Evolutionary conservation across 352 stramenopile genomes (phyloP).

Genomic region (Pythium utonaiense): DNA sequence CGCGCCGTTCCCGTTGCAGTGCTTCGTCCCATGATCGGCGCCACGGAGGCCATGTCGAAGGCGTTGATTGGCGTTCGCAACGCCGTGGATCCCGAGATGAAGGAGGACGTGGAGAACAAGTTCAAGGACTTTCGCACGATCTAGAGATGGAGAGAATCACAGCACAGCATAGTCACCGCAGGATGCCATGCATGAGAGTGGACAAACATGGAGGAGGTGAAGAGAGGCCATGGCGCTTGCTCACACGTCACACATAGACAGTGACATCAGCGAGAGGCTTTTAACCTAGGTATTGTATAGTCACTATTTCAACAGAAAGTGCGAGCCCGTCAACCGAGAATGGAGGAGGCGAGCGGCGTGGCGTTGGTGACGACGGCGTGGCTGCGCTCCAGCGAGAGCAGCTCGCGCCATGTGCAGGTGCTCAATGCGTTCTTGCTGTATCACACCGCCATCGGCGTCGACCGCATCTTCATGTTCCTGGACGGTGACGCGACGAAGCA

Average conservation of each 20-base stretch:
- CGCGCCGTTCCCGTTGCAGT: constrained; percentile 84
- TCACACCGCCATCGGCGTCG: constrained; percentile 31
- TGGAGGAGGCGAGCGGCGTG: constrained; percentile 20
- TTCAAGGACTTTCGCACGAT: constrained; percentile 84
- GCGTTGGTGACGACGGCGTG: constrained; percentile 42
- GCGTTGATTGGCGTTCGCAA: constrained; percentile 86
- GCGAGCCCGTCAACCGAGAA: neutral
- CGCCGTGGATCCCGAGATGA: constrained; percentile 83
- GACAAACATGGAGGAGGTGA: constrained; percentile 5
- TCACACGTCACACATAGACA: constrained; percentile 8
- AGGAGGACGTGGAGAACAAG: constrained; percentile 91
- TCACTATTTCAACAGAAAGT: constrained; percentile 3
- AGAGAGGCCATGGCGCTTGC: neutral
- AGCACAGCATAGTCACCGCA: neutral
- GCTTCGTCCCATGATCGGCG: constrained; percentile 84
- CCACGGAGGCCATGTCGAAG: constrained; percentile 81
- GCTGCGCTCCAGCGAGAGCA: constrained; percentile 11
- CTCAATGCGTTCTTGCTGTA: constrained; percentile 39
- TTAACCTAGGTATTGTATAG: neutral
- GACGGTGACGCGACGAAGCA: constrained; percentile 27
- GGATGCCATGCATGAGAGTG: constrained; percentile 14
- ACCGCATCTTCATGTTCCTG: constrained; percentile 37
- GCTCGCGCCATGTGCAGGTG: constrained; percentile 22
- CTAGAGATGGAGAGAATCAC: neutral
- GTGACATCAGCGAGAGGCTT: neutral